phyloP scores from a whole-genome alignment of 306 rosid genomes.

The Astragalus glycyphyllos region DNA sequence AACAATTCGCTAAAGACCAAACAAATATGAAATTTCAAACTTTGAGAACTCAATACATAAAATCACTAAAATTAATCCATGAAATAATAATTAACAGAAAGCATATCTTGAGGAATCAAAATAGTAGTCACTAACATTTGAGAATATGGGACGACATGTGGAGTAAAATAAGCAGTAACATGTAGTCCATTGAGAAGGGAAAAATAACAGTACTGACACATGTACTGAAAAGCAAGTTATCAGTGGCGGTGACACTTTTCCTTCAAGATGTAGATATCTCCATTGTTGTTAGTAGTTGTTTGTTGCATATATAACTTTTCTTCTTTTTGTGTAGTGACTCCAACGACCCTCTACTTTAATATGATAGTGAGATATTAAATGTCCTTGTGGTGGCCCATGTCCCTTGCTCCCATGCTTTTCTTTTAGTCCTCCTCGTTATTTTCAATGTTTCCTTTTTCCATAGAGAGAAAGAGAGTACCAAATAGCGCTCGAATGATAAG shows the following conservation, averaged over 20 bases:
- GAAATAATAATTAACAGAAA: not conserved
- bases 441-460: constrained; percentile 51
- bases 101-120: not conserved
- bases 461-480: not conserved
- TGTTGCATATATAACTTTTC: not conserved
- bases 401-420: constrained; percentile 40
- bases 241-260: constrained; percentile 42
- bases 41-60: not conserved
- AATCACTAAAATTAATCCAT: not conserved
- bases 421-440: constrained; percentile 48
- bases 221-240: constrained; percentile 39
- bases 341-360: constrained; percentile 35
- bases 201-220: constrained; percentile 16
- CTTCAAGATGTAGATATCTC: constrained; percentile 44
- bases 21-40: not conserved
- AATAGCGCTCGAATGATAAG: too few relatives aligned
- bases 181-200: constrained; percentile 33
- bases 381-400: constrained; percentile 42
- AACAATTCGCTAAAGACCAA: too few relatives aligned
- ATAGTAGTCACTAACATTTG: not conserved
- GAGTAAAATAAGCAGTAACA: constrained; percentile 28
- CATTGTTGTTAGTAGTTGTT: constrained; percentile 15
- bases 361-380: constrained; percentile 17
- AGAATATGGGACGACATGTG: not conserved
- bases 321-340: constrained; percentile 33